Evolutionary conservation across 108 stramenopile genomes (phyloP).

Genomic region (Skeletonema tropicum): DNA sequence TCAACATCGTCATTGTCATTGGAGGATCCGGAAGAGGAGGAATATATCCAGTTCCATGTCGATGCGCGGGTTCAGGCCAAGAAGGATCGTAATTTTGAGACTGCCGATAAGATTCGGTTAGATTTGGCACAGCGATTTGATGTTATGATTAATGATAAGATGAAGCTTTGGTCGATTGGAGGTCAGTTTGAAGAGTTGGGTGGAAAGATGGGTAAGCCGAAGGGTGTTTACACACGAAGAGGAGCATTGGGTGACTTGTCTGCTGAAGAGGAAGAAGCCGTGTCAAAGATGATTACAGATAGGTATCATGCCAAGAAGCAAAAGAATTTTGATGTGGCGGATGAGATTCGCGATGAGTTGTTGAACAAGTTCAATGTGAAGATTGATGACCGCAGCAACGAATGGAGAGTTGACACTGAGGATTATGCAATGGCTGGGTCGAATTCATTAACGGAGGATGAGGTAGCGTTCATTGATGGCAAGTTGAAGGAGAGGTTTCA

Average conservation of each 20-base stretch:
- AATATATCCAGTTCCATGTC: no score
- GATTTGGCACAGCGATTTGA: no score
- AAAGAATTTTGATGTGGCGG: constrained; percentile 44
- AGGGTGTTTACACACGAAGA: constrained; percentile 32
- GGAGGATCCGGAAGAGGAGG: no score
- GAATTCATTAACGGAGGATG: constrained; percentile 11
- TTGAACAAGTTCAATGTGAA: constrained; percentile 23
- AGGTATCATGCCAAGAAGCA: constrained; percentile 43
- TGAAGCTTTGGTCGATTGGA: no score
- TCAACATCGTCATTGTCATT: no score
- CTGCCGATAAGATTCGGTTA: no score
- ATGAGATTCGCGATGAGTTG: constrained; percentile 45
- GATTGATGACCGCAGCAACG: constrained; percentile 47
- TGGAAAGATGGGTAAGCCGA: constrained; percentile 3
- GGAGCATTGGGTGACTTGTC: constrained; percentile 47
- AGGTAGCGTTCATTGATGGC: constrained; percentile 13
- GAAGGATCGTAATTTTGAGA: no score
- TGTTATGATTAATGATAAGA: no score
- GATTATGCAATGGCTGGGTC: constrained; percentile 24
- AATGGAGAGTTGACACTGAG: constrained; percentile 49
- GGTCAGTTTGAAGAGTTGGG: no score
- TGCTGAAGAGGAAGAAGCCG: constrained; percentile 36
- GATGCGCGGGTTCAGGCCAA: no score
- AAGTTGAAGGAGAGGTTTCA: constrained; percentile 14
- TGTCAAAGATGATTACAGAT: constrained; percentile 36